These are phyloP conservation scores for Fusarium chlamydosporum DNA, from an alignment of 2,329 filamentous ascomycete species.

Conservation along the genomic window DNA sequence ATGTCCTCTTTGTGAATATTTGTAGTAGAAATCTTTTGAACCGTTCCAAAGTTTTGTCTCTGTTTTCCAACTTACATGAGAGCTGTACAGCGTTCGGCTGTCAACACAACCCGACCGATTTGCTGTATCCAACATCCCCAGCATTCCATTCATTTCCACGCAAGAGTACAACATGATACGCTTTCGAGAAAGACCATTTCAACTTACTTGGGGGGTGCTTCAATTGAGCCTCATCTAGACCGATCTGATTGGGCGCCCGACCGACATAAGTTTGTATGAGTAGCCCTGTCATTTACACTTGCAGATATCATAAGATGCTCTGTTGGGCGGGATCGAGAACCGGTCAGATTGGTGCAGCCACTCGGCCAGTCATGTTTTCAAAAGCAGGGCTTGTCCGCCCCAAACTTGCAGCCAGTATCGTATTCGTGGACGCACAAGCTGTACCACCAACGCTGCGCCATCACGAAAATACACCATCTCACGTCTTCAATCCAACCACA, in stretches of 20 bases:
- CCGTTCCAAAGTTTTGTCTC: conserved; percentile 42
- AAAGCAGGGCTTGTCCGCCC: conserved; percentile 19
- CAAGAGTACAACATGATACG: not conserved
- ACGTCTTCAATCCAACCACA: conserved; percentile 19
- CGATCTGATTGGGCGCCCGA: not conserved
- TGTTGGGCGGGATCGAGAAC: conserved; percentile 11
- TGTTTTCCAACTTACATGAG: conserved; percentile 10
- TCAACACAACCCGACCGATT: not conserved
- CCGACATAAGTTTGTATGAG: not conserved
- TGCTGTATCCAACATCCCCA: not conserved
- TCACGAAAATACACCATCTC: conserved; percentile 26
- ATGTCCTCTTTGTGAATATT: conserved; percentile 62
- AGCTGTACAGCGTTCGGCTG: conserved; percentile 1
- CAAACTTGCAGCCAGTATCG: conserved; percentile 43
- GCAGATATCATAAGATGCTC: conserved; percentile 8
- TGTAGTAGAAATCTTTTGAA: conserved; percentile 60
- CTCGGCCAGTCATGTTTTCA: conserved; percentile 25
- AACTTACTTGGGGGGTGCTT: not conserved
- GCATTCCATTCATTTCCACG: not conserved
- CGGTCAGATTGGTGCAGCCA: conserved; percentile 23
- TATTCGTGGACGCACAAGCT: conserved; percentile 38
- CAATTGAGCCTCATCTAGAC: conserved; percentile 16
- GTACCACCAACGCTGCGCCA: conserved; percentile 38
- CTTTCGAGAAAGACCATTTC: not conserved
- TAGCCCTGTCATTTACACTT: not conserved